Evolutionary conservation across 2,329 filamentous ascomycete species (phyloP).

Genomic region (Ilyonectria robusta): DNA sequence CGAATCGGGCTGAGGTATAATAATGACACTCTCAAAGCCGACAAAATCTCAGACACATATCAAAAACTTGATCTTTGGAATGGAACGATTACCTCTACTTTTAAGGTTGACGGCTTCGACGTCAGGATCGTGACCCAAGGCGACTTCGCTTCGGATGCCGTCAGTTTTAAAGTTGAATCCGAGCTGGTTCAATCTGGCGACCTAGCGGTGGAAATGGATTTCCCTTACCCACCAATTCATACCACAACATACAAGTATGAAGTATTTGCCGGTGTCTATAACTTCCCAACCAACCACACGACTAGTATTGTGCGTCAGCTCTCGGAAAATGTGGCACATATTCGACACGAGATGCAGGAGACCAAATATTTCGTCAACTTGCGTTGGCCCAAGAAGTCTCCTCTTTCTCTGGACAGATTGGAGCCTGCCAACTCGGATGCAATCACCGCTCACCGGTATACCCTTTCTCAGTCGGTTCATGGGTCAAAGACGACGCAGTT

Average conservation of each 20-base stretch:
- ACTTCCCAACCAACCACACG: constrained; percentile 56
- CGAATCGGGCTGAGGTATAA: constrained; percentile 58
- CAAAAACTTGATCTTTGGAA: constrained; percentile 48
- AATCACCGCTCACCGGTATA: constrained; percentile 52
- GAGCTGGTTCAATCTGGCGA: constrained; percentile 51
- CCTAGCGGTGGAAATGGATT: constrained; percentile 58
- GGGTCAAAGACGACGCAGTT: constrained; percentile 22
- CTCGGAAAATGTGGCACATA: constrained; percentile 44
- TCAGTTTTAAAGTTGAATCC: constrained; percentile 55
- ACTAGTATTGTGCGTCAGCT: constrained; percentile 46
- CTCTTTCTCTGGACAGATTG: constrained; percentile 36
- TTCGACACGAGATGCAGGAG: constrained; percentile 54
- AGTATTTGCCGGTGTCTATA: constrained; percentile 58
- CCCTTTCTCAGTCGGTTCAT: constrained; percentile 38
- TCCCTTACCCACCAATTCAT: constrained; percentile 59
- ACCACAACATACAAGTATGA: constrained; percentile 60
- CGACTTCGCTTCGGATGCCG: constrained; percentile 57
- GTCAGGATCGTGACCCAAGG: constrained; percentile 55
- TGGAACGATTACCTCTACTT: constrained; percentile 54
- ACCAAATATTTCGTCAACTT: constrained; percentile 58
- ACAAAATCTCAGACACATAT: constrained; percentile 45
- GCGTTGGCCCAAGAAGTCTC: constrained; percentile 47
- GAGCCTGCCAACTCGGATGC: constrained; percentile 44
- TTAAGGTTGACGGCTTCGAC: constrained; percentile 48
- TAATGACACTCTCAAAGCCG: constrained; percentile 47